phyloP scores from a whole-genome alignment of 2,329 filamentous ascomycete genomes.

The Celoporthe dispersa region DNA sequence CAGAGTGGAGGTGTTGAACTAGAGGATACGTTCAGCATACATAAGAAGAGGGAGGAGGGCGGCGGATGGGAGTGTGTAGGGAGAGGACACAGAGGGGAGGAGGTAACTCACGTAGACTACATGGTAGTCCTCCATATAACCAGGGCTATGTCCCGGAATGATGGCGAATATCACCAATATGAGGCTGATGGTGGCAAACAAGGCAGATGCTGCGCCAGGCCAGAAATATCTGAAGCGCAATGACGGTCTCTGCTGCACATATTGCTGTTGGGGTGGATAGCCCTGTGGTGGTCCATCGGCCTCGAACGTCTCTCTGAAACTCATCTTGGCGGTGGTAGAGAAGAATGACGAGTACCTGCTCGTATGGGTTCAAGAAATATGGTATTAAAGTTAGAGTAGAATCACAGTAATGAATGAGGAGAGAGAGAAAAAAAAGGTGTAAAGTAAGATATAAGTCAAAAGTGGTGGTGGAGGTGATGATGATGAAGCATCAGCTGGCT shows the following conservation, averaged over 20 bases:
- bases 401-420: neutral
- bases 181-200: slow-evolving; percentile 42
- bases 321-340: neutral
- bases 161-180: slow-evolving; percentile 43
- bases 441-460: neutral
- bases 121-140: slow-evolving; percentile 44
- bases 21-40: neutral
- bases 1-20: slow-evolving; percentile 49
- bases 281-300: neutral
- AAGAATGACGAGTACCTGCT: slow-evolving; percentile 11
- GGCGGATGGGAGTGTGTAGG: slow-evolving; percentile 6
- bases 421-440: neutral
- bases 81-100: neutral
- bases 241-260: slow-evolving; percentile 3
- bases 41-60: too few species aligned
- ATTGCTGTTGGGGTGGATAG: neutral
- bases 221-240: slow-evolving; percentile 9
- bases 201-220: slow-evolving; percentile 34
- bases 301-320: neutral
- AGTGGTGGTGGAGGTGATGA: neutral
- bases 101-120: slow-evolving; percentile 42
- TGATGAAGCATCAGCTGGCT: neutral
- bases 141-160: slow-evolving; percentile 44
- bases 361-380: neutral
- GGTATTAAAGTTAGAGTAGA: neutral